Evolutionary conservation across 768 basidiomycete genomes (phyloP).

Genomic region (Podaxis rugospora): DNA sequence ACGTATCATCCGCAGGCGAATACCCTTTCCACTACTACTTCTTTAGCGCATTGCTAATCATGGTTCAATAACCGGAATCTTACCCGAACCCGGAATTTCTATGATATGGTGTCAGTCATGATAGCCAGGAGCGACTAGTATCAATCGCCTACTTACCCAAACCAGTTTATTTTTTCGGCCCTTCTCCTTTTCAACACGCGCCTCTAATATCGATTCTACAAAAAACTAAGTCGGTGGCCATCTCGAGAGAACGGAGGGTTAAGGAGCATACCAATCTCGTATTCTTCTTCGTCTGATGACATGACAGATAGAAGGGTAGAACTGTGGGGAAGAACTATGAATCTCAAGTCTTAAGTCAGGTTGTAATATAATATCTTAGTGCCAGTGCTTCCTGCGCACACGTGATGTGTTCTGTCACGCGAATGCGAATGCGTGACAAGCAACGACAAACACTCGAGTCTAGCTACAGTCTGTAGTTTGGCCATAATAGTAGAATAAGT

Average conservation of each 20-base stretch:
- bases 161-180: slow-evolving; percentile 40
- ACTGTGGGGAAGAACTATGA: neutral
- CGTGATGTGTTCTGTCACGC: neutral
- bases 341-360: too few species aligned
- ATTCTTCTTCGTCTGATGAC: slow-evolving; percentile 41
- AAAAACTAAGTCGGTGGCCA: slow-evolving; percentile 2
- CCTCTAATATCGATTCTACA: slow-evolving; percentile 50
- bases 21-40: slow-evolving; percentile 59
- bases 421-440: neutral
- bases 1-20: slow-evolving; percentile 50
- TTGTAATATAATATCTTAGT: too few species aligned
- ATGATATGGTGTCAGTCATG: neutral
- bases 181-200: slow-evolving; percentile 40
- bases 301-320: slow-evolving; percentile 16
- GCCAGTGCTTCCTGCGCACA: neutral
- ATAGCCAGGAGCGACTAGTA: slow-evolving; percentile 9
- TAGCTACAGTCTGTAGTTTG: neutral
- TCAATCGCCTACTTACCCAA: slow-evolving; percentile 39
- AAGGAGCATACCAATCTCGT: slow-evolving; percentile 59
- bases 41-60: neutral
- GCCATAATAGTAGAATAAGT: too few species aligned
- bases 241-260: neutral
- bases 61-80: slow-evolving; percentile 16
- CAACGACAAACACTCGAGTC: neutral
- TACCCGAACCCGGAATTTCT: slow-evolving; percentile 62